Evolutionary conservation across 2,329 filamentous ascomycete genomes (phyloP).

Genomic region (Aspergillus hiratsukae): DNA sequence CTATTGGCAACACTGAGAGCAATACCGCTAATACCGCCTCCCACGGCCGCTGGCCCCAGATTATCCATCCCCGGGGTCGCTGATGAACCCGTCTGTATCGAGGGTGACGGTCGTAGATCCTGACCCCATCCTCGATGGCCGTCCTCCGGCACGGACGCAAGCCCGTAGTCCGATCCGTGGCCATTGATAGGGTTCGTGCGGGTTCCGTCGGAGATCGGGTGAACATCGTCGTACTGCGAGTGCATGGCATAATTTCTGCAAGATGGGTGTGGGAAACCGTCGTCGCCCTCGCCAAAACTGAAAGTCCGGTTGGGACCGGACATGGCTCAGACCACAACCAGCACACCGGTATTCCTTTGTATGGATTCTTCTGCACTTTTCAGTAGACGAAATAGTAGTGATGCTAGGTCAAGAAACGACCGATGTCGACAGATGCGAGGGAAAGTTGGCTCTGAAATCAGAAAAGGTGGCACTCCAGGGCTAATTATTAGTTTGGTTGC

Average conservation of each 20-base stretch:
- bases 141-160: constrained; percentile 12
- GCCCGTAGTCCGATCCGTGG: constrained; percentile 3
- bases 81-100: constrained; percentile 33
- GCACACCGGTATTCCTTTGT: background rate
- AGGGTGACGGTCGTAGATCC: constrained; percentile 23
- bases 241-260: background rate
- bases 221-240: constrained; percentile 10
- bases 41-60: constrained; percentile 56
- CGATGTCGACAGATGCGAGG: background rate
- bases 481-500: background rate
- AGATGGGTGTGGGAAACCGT: constrained; percentile 2
- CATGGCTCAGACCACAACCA: constrained; percentile 8
- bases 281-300: constrained; percentile 19
- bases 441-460: background rate
- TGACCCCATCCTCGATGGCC: constrained; percentile 8
- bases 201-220: constrained; percentile 4
- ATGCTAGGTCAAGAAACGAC: background rate
- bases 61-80: constrained; percentile 64
- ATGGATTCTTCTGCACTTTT: background rate
- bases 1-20: constrained; percentile 62
- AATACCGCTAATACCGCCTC: constrained; percentile 64
- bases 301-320: constrained; percentile 18
- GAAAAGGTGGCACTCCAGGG: background rate
- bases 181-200: background rate
- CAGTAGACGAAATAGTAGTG: background rate